phyloP scores from a whole-genome alignment of 345 rosid genomes.

The Syzygium aqueum region DNA sequence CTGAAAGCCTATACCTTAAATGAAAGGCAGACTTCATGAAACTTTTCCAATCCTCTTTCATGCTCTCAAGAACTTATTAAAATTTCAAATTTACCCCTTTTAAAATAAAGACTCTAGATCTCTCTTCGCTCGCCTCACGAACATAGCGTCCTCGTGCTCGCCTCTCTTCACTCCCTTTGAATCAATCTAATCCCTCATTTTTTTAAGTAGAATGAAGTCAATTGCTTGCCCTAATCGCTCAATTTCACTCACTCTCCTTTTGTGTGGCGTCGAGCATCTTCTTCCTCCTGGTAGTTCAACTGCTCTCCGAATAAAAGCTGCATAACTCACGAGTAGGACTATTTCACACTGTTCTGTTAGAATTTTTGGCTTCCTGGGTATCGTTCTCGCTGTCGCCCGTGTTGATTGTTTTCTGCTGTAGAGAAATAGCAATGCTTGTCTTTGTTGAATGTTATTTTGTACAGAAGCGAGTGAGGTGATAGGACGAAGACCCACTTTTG shows the following conservation, averaged over 20 bases:
- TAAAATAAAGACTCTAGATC: neutral
- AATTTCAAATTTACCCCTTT: neutral
- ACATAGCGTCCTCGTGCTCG: neutral
- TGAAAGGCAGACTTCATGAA: neutral
- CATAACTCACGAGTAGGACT: neutral
- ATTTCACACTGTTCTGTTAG: accelerated
- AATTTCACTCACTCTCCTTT: neutral
- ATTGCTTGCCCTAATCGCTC: neutral
- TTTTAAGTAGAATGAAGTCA: neutral
- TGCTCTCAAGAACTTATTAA: neutral
- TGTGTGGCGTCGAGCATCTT: neutral
- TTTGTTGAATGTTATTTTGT: accelerated
- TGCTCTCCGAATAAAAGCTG: neutral
- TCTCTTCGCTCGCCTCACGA: neutral
- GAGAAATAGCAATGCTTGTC: neutral
- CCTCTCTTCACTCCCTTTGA: neutral
- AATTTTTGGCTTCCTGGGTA: neutral
- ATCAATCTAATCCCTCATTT: neutral
- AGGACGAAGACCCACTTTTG: neutral
- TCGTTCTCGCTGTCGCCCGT: neutral
- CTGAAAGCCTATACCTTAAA: neutral
- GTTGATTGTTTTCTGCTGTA: neutral
- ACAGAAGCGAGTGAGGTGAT: neutral
- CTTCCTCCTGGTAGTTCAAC: neutral
- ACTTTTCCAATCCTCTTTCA: neutral